A percentile compares a stretch with the other conserved stretches of the same genome.
These are phyloP conservation scores for Pinus albicaulis DNA, from an alignment of 75 land plant species.

Conservation along the genomic window DNA sequence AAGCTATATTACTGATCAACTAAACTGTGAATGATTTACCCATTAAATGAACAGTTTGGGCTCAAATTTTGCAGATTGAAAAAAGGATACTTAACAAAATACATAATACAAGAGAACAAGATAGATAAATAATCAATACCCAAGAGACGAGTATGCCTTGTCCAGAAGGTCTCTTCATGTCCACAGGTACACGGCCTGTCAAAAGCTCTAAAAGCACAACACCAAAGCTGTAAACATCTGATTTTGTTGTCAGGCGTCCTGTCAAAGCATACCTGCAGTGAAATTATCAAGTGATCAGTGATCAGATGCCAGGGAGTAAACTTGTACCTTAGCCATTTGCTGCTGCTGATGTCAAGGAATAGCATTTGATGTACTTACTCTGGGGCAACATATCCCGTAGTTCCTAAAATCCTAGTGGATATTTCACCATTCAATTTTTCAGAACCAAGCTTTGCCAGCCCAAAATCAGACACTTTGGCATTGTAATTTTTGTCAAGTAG, in stretches of 20 bases:
- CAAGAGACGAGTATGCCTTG: conserved; percentile 80
- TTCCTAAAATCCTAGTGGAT: conserved; percentile 27
- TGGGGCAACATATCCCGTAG: conserved; percentile 32
- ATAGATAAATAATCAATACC: conserved; percentile 26
- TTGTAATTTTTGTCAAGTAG: conserved; percentile 33
- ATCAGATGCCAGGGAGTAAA: too few relatives aligned
- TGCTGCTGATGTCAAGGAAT: too few relatives aligned
- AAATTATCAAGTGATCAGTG: too few relatives aligned
- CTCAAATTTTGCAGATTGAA: too few relatives aligned
- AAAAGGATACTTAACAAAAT: too few relatives aligned
- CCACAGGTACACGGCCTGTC: conserved; percentile 80
- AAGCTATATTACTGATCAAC: too few relatives aligned
- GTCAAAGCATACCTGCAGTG: conserved; percentile 74
- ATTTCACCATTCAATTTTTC: conserved; percentile 29
- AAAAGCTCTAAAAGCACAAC: conserved; percentile 83
- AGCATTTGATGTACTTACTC: conserved; percentile 12
- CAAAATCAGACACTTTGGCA: conserved; percentile 80
- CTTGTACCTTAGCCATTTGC: too few relatives aligned
- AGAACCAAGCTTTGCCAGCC: conserved; percentile 29
- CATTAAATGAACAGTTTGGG: too few relatives aligned
- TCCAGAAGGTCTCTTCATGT: conserved; percentile 67
- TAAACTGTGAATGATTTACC: too few relatives aligned
- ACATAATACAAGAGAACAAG: too few relatives aligned
- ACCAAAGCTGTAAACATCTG: conserved; percentile 92
- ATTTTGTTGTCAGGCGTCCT: conserved; percentile 85